These are phyloP conservation scores for Fusarium sp. DNA, from an alignment of 2,329 filamentous ascomycete species.

Conservation along the genomic window DNA sequence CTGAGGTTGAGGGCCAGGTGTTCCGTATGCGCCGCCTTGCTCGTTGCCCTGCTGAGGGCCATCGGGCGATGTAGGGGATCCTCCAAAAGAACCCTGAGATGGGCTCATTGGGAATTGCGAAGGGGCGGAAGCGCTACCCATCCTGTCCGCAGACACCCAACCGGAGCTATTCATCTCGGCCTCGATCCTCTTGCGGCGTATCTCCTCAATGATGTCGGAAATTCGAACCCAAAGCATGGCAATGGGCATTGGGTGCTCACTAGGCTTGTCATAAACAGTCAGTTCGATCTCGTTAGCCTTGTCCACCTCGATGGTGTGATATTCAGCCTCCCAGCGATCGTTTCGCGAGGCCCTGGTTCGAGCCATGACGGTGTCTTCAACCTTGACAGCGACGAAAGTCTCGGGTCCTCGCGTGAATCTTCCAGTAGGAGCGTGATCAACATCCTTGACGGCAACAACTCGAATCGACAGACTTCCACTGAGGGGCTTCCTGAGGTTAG, in stretches of 20 bases:
- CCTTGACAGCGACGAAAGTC: constrained; percentile 95
- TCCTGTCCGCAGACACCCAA: constrained; percentile 97
- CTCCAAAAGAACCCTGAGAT: constrained; percentile 54
- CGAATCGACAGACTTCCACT: constrained; percentile 89
- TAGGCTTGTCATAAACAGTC: constrained; percentile 95
- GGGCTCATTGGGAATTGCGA: constrained; percentile 69
- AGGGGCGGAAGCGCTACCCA: constrained; percentile 69
- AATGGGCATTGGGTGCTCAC: constrained; percentile 90
- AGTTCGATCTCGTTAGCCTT: constrained; percentile 99
- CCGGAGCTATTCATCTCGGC: constrained; percentile 93
- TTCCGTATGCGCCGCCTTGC: constrained; percentile 46
- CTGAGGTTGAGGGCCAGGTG: constrained; percentile 58
- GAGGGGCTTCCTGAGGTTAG: constrained; percentile 94
- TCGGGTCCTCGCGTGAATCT: constrained; percentile 91
- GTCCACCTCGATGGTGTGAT: constrained; percentile 92
- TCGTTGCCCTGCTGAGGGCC: constrained; percentile 44
- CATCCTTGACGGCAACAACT: constrained; percentile 89
- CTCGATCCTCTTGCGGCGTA: constrained; percentile 96
- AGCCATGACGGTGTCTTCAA: constrained; percentile 92
- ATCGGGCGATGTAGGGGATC: constrained; percentile 56
- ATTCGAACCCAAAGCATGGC: constrained; percentile 96
- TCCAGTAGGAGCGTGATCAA: constrained; percentile 88
- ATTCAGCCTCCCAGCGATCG: constrained; percentile 92
- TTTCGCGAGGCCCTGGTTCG: constrained; percentile 86
- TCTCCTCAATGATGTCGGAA: constrained; percentile 96